Base-by-base conservation (phyloP, 352 stramenopile genomes). In the Pythium brachiatum region DNA sequence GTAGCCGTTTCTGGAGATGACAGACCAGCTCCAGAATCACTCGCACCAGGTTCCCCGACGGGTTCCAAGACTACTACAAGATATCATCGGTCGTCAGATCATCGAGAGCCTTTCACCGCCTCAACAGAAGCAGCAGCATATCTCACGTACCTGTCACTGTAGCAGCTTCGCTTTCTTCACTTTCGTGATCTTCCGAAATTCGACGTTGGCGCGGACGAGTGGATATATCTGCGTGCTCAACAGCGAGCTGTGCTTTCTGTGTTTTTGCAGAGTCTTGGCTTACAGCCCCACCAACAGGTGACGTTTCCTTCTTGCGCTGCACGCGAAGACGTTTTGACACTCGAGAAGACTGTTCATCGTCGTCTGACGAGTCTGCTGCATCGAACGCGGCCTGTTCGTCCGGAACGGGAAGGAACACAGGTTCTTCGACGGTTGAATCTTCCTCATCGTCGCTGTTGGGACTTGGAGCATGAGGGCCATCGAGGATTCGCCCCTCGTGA, bases 401-500 rank as follows among this genome's bases (percentile, higher is more conserved):
- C 1, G 41, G 4, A 11, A 29, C 20, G 20, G 57, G 16, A 1
- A 48, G 31, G 15, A 27, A 53, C 2, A 39, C 13, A 13, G 56
- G 56, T 34, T 58, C 27, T 18, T 60, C 56, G n/a, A n/a, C n/a
- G n/a, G n/a, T n/a, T n/a, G n/a, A n/a, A n/a, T 44, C 36, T 21
- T 20, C 36, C 1, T 57, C 36, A 16, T 20, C 9, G 7, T 58
- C 25, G 18, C 23, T 12, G 13, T 29, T 43, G 11, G 48, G 34
- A 34, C 38, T 64, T 50, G 48, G 57, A 1, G 36, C 57, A 34
- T 64, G 57, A 27, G 57, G 57, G 23, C 57, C 57, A 20, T 62
- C 55, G 16, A 62, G 41, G 29, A 62, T 54, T 7, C 18, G 11
- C 0, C 41, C 21, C n/a, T 38, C 39, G 23, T 55, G n/a, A n/a